Conservation (phyloP, 345 rosid genomes). For the Anastatica hierochuntica region DNA sequence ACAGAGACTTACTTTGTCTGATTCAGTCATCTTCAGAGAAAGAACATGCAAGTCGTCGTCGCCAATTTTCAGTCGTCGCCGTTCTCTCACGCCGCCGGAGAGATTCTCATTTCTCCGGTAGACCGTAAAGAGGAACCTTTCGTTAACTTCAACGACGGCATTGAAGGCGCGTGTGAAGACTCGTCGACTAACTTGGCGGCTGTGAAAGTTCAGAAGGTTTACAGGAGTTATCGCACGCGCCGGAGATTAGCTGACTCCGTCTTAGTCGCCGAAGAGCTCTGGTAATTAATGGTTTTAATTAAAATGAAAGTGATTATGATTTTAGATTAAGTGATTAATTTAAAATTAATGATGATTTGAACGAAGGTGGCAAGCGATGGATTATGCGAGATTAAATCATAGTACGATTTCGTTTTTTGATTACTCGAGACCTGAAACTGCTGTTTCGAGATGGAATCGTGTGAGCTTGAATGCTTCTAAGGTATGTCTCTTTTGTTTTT, state of each 20-base stretch:
- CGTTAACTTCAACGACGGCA: neutral
- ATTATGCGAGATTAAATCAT: slow-evolving; percentile 59
- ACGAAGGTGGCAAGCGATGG: slow-evolving; percentile 78
- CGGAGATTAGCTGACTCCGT: slow-evolving; percentile 85
- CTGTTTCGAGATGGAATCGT: slow-evolving; percentile 76
- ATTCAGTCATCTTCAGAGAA: too few relatives aligned
- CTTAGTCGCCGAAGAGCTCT: slow-evolving; percentile 79
- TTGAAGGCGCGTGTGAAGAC: slow-evolving; percentile 11
- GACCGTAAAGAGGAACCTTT: slow-evolving; percentile 3
- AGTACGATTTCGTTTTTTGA: slow-evolving; percentile 79
- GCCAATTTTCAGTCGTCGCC: slow-evolving; percentile 32
- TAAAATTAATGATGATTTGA: neutral
- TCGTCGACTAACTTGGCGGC: slow-evolving; percentile 34
- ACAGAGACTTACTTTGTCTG: too few relatives aligned
- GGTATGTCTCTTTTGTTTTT: slow-evolving; percentile 25
- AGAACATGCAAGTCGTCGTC: slow-evolving; percentile 42
- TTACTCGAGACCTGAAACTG: slow-evolving; percentile 56
- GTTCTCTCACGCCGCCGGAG: slow-evolving; percentile 24
- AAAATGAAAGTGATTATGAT: too few relatives aligned
- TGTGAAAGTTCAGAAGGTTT: slow-evolving; percentile 72
- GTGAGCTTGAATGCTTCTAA: slow-evolving; percentile 63
- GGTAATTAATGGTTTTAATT: too few relatives aligned
- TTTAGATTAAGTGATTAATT: neutral
- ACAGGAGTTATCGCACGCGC: slow-evolving; percentile 84
- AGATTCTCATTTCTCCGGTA: slow-evolving; percentile 18